These are phyloP conservation scores for Citrus sp. DNA, from an alignment of 345 rosid species.

Conservation along the genomic window DNA sequence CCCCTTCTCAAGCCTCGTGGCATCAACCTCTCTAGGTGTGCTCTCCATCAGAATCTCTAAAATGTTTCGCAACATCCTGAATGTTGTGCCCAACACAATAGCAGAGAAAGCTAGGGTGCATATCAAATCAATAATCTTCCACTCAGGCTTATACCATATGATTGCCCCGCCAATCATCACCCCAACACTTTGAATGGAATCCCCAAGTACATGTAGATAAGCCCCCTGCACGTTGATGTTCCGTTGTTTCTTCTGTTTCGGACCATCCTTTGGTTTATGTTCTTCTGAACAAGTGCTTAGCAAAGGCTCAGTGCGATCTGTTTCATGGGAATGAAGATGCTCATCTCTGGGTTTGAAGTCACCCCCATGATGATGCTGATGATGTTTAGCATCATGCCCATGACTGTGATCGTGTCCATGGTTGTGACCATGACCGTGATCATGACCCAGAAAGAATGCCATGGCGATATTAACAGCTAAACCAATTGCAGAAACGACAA, in stretches of 20 bases:
- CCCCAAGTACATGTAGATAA: constrained; percentile 70
- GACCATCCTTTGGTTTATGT: constrained; percentile 5
- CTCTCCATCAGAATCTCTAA: constrained; percentile 78
- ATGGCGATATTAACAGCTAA: constrained; percentile 52
- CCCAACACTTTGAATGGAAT: constrained; percentile 70
- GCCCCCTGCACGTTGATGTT: constrained; percentile 69
- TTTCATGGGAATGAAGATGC: constrained; percentile 32
- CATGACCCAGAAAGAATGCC: constrained; percentile 63
- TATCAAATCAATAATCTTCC: constrained; percentile 66
- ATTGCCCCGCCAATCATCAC: constrained; percentile 73
- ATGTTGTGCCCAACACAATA: constrained; percentile 51
- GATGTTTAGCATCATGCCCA: constrained; percentile 15
- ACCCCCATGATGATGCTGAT: constrained; percentile 17
- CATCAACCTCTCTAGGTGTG: constrained; percentile 69
- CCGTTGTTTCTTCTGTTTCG: constrained; percentile 35
- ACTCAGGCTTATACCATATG: constrained; percentile 66
- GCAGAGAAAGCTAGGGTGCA: constrained; percentile 63
- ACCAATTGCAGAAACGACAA: constrained; percentile 55
- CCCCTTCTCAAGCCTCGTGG: constrained; percentile 61
- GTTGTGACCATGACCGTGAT: constrained; percentile 38
- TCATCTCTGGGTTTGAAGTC: constrained; percentile 7
- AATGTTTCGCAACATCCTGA: constrained; percentile 61
- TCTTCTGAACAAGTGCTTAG: constrained; percentile 23
- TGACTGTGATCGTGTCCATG: constrained; percentile 34
- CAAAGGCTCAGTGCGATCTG: constrained; percentile 30